Evolutionary conservation across 2,329 filamentous ascomycete genomes (phyloP).

Genomic region (Fusarium anthophilum): DNA sequence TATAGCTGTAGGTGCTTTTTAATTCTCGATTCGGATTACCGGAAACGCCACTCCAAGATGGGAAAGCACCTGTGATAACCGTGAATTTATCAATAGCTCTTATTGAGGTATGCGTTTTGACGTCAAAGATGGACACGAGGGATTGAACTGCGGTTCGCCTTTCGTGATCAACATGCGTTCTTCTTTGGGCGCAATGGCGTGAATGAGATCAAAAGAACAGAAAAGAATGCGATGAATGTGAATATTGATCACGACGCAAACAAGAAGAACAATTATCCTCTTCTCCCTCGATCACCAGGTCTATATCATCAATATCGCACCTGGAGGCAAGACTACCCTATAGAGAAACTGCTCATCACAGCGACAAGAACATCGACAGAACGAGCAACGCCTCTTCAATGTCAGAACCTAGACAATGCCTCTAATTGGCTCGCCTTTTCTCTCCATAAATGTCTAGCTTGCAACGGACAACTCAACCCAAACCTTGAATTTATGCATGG

Average conservation of each 20-base stretch:
- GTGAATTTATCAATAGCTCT: too few relatives aligned
- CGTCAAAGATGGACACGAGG: neutral
- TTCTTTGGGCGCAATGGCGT: rapidly evolving
- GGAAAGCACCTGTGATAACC: rapidly evolving
- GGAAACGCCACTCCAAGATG: neutral
- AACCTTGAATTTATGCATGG: neutral
- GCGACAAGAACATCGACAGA: neutral
- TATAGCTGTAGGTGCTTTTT: neutral
- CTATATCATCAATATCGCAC: neutral
- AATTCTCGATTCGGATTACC: neutral
- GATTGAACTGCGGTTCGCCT: rapidly evolving
- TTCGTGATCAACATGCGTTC: rapidly evolving
- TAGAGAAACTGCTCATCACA: neutral
- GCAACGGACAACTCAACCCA: neutral
- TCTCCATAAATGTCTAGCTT: neutral
- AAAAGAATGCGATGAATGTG: rapidly evolving
- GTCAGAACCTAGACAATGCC: rapidly evolving
- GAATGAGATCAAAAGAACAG: neutral
- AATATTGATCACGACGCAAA: too few relatives aligned
- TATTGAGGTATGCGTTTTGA: rapidly evolving
- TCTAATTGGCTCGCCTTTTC: neutral
- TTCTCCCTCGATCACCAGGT: neutral
- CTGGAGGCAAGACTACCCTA: neutral
- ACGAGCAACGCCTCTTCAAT: rapidly evolving
- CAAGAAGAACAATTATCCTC: too few relatives aligned